These are phyloP conservation scores for Chrysochromulina parva DNA, from an alignment of 78 protist genomes.

Conservation along the genomic window DNA sequence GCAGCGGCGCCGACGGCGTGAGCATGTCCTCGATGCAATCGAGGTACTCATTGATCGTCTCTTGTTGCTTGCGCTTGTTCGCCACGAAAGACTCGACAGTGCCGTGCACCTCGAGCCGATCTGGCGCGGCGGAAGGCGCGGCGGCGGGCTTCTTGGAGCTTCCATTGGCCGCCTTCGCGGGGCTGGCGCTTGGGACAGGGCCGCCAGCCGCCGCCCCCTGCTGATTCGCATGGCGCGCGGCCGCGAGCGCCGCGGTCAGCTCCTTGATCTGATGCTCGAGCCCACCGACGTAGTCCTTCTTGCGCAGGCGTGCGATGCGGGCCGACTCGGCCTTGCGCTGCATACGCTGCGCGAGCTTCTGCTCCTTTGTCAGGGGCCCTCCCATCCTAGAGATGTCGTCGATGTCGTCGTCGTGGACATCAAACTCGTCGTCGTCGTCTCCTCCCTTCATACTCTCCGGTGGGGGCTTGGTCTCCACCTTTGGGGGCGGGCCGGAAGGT, in stretches of 20 bases:
- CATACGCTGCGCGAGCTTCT: background rate
- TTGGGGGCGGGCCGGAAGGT: too few relatives aligned
- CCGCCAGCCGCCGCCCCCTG: background rate
- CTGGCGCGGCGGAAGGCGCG: background rate
- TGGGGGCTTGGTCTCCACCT: background rate
- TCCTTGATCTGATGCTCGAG: background rate
- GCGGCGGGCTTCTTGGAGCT: background rate
- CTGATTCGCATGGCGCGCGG: too few relatives aligned
- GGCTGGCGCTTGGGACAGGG: background rate
- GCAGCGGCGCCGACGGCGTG: background rate
- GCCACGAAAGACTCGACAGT: background rate
- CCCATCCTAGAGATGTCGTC: background rate
- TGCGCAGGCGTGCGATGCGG: slow-evolving; percentile 2
- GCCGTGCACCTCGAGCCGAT: background rate
- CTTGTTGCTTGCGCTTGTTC: background rate
- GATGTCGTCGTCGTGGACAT: background rate
- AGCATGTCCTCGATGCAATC: background rate
- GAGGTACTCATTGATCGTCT: background rate
- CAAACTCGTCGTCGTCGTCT: background rate
- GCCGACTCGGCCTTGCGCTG: slow-evolving; percentile 30
- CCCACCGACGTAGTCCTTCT: slow-evolving; percentile 21
- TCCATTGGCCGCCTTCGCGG: background rate
- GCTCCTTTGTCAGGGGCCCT: background rate
- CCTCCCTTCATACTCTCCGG: too few relatives aligned
- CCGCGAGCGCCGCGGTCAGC: background rate